These are phyloP conservation scores for Pichia sp. DNA, from an alignment of 1,139 yeast species.

Conservation along the genomic window DNA sequence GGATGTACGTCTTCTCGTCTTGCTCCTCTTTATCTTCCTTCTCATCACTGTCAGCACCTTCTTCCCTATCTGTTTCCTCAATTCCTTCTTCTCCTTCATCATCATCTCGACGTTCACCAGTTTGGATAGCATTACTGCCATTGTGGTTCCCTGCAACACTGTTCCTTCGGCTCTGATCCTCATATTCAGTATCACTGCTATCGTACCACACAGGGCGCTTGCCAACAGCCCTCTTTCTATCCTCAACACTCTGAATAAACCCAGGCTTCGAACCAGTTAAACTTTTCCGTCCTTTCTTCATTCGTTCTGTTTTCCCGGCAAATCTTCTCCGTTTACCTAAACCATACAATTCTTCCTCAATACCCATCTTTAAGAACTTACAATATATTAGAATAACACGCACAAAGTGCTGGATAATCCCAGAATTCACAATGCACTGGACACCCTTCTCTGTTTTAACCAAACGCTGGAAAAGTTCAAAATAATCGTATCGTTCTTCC, in stretches of 20 bases:
- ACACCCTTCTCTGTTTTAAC: slow-evolving; percentile 3
- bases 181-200: neutral
- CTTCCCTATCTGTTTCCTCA: neutral
- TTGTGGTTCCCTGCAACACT: neutral
- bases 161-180: neutral
- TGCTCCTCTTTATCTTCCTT: neutral
- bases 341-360: slow-evolving; percentile 33
- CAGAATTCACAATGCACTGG: slow-evolving; percentile 4
- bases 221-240: neutral
- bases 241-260: neutral
- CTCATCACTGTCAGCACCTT: neutral
- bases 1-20: neutral
- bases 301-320: neutral
- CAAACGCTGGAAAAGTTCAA: slow-evolving; percentile 5
- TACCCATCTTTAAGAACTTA: slow-evolving; percentile 48
- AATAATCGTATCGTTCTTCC: neutral
- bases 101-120: neutral
- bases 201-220: neutral
- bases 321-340: slow-evolving; percentile 38
- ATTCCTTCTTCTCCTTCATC: neutral
- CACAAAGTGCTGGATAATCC: slow-evolving; percentile 8
- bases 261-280: neutral
- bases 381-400: slow-evolving; percentile 2
- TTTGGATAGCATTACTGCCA: neutral
- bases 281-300: neutral